A percentile compares a stretch with the other conserved stretches of the same genome.
Conservation (phyloP, 2,329 filamentous ascomycete species). For the Ceratocystiopsis brevicomis region DNA sequence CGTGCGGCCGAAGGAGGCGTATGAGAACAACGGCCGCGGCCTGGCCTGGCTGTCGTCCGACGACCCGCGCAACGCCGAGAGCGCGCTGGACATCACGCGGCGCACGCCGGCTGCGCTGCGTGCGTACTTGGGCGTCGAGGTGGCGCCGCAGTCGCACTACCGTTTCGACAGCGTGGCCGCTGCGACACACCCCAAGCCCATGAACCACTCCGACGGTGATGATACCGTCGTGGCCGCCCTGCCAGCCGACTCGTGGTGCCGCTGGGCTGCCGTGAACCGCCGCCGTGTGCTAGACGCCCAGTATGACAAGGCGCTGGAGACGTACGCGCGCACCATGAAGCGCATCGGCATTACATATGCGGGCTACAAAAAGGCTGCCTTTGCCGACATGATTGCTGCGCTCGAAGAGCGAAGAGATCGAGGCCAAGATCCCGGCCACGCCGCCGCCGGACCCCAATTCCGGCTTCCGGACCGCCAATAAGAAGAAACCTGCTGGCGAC, state of each 20-base stretch:
- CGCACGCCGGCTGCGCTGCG: constrained; percentile 30
- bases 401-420: constrained; percentile 34
- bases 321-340: constrained; percentile 10
- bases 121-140: constrained; percentile 21
- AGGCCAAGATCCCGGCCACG: constrained; percentile 37
- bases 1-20: constrained; percentile 25
- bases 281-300: background rate
- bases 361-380: constrained; percentile 34
- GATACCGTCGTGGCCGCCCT: constrained; percentile 13
- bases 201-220: no score
- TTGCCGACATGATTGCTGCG: constrained; percentile 29
- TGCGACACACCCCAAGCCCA: constrained; percentile 22
- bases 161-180: no score
- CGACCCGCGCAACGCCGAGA: background rate
- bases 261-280: constrained; percentile 25
- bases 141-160: constrained; percentile 19
- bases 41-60: constrained; percentile 12
- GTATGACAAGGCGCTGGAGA: constrained; percentile 18
- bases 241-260: constrained; percentile 36
- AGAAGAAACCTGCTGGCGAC: constrained; percentile 10
- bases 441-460: constrained; percentile 27
- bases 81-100: constrained; percentile 41
- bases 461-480: constrained; percentile 36
- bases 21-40: constrained; percentile 17
- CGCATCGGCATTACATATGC: no score